Conservation (phyloP, 129 eudicot species). For the Kitagawia praeruptora region DNA sequence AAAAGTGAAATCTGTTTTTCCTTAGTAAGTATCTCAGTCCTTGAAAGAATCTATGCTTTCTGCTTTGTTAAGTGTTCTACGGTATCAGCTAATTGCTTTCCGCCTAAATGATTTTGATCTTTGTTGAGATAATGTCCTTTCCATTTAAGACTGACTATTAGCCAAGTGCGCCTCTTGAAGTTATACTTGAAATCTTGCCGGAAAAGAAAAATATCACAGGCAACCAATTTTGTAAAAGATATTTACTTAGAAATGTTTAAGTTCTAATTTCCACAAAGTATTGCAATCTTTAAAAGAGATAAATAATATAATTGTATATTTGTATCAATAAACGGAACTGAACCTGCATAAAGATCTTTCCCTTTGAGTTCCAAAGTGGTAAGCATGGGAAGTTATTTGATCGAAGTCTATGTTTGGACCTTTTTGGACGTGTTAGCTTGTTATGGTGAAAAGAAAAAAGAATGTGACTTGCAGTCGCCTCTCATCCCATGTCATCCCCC, state of each 20-base stretch:
- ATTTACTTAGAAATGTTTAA: neutral
- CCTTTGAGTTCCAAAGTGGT: neutral
- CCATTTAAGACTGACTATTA: neutral
- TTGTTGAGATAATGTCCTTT: neutral
- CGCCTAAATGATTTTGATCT: neutral
- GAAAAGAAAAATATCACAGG: neutral
- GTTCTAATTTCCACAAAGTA: neutral
- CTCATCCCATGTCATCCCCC: neutral
- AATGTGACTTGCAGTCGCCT: neutral
- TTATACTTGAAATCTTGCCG: neutral
- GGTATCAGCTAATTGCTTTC: neutral
- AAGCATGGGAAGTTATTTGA: neutral
- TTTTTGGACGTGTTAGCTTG: neutral
- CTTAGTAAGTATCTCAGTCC: constrained; percentile 55
- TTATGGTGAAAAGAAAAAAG: neutral
- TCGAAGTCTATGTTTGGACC: neutral
- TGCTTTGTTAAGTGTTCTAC: constrained; percentile 4
- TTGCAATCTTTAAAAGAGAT: neutral
- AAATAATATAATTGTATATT: neutral
- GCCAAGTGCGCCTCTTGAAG: neutral
- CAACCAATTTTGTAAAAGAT: neutral
- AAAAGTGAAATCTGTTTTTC: constrained; percentile 90
- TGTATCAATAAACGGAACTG: neutral
- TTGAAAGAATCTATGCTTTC: neutral
- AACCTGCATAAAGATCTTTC: neutral